phyloP scores from a whole-genome alignment of 441 rosid species.

The Gossypium trilobum region DNA sequence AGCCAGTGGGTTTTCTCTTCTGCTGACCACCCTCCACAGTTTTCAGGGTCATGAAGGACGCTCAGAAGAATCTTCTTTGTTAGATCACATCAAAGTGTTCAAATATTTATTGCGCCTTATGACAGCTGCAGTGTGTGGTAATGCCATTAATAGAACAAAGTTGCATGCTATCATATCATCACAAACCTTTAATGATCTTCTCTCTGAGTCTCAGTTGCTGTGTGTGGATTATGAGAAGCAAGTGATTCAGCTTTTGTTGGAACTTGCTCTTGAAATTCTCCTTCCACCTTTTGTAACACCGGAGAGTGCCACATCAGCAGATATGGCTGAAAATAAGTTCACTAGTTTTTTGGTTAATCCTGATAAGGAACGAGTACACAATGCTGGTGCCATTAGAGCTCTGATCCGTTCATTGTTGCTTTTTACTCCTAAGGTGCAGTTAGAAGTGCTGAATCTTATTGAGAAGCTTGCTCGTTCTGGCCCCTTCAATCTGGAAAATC shows the following conservation, averaged over 20 bases:
- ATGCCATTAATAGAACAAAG: conserved; percentile 77
- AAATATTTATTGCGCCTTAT: conserved; percentile 80
- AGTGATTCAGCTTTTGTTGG: conserved; percentile 82
- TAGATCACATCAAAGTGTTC: conserved; percentile 58
- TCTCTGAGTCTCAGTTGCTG: conserved; percentile 86
- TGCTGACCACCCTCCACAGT: conserved; percentile 86
- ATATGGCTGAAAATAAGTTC: conserved; percentile 42
- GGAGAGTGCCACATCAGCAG: conserved; percentile 39
- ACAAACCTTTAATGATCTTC: conserved; percentile 88
- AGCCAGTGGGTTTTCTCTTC: conserved; percentile 95
- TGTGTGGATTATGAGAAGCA: conserved; percentile 91
- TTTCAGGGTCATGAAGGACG: conserved; percentile 67
- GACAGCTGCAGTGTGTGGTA: conserved; percentile 82
- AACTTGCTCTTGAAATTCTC: conserved; percentile 93
- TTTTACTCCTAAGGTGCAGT: conserved; percentile 92
- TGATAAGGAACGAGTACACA: conserved; percentile 75
- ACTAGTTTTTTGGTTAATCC: conserved; percentile 53
- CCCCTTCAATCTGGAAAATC: conserved; percentile 92
- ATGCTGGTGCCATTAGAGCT: conserved; percentile 86
- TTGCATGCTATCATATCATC: conserved; percentile 76
- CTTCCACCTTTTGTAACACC: conserved; percentile 76
- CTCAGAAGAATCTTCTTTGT: conserved; percentile 49
- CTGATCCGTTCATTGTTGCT: conserved; percentile 82
- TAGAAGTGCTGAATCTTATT: conserved; percentile 73
- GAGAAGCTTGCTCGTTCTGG: conserved; percentile 86